Evolutionary conservation across 2,329 filamentous ascomycete species (phyloP), one percentile per base, ranked within the genome.

Genomic region (Diaporthe australafricana): DNA sequence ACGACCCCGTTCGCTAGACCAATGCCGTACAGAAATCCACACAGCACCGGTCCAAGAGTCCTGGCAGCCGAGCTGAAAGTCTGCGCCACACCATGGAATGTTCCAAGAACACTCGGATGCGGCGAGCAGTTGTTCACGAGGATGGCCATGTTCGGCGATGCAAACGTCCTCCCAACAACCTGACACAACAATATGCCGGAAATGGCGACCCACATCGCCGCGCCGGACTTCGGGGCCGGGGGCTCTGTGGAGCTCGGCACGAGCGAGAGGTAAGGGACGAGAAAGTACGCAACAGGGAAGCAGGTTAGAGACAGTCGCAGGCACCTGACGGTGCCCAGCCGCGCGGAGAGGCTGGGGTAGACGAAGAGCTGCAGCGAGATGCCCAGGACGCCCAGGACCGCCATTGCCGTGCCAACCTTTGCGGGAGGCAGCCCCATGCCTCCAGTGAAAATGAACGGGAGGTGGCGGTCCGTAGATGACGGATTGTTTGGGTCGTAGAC

Each of bases 331-430:
- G 92, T 92, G 42, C 93, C 94, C 1, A 94, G 86, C 2, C 87
- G 87, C 2, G 86, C 83, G 57, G 93, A 93, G 22, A 94, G 82
- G 38, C 83, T 82, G 1, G 93, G 93, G 78, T 95, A 96, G 12
- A 94, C 82, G 63, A 93, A 84, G 14, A 94, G 87, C 79, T 95
- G 93, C 56, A 96, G 84, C 0, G 86, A 83, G 47, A 96, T 92
- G n/a, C 94, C 94, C 53, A 96, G 90, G 62, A 89, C 82, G 11
- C 94, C 94, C 20, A 96, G 87, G 66, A 93, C 91, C 2, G 93
- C 91, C 84, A 95, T 94, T 5, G 93, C 92, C 53, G 93, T 83
- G n/a, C 94, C 94, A 40, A 96, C 92, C 2, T 89, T 88, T 1
- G 88, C 86, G 0, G 93, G 91, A 0, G 89, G 88, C 67, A 96